Base-by-base conservation (phyloP, 306 rosid genomes). In the Cucurbita pepo region DNA sequence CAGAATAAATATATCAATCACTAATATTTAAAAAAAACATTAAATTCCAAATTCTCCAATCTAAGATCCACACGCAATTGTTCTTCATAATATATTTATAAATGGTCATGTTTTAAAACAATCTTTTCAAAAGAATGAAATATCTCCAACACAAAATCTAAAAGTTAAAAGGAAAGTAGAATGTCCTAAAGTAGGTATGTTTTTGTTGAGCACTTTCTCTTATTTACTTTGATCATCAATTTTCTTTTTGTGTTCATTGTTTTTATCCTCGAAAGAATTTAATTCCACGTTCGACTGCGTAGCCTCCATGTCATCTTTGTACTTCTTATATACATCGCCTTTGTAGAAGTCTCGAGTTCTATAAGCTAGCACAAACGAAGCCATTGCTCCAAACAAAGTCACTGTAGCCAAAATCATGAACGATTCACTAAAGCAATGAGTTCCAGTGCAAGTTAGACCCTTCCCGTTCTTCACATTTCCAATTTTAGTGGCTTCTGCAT, bases 311-410 rank as follows among this genome's bases (percentile, higher is more conserved):
- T 15, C 69, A 5, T 77, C 76, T 72, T 75, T 66, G 6, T 44
- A 79, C 25, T n/a, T 79, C 75, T 79, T 74, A 5, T 79, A 79
- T 5, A 78, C 55, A 12, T 59, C 65, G 1, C 65, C 65, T 59
- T 59, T 30, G 15, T 59, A 59, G 14, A 62, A 62, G 3, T 47
- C 53, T 69, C 14, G 19, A 22, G 82, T 79, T 45, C 82, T 74
- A 10, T 30, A 36, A 53, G 72, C 79, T 60, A 77, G 12, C 19
- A 69, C 19, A 41, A 69, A 15, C 3, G 79, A 14, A 71, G 52
- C 3, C 41, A 62, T 4, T 0, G 45, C 48, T 15, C 69, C 48
- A 36, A 62, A 62, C 48, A 38, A 37, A 2, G 72, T 60, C 4
- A 60, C 37, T 13, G 14, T 5, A 19, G 62, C 34, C 66, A 77